Percentiles rank a stretch among this genome's conserved stretches.
phyloP scores from a whole-genome alignment of 768 basidiomycete genomes.

The Russula emetica region DNA sequence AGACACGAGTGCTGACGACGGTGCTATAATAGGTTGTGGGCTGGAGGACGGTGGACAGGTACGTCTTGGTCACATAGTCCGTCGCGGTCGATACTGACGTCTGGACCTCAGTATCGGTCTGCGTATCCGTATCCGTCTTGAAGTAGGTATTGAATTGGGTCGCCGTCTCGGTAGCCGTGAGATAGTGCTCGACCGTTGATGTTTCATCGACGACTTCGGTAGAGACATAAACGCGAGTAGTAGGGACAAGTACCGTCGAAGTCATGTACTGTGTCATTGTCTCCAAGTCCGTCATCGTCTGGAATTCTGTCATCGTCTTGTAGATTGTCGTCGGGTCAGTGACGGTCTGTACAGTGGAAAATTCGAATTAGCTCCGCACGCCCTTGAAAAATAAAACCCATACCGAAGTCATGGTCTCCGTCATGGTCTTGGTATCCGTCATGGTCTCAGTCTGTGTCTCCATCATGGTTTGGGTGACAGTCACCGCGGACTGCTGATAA shows the following conservation, averaged over 20 bases:
- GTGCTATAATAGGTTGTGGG: constrained; percentile 59
- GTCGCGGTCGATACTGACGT: constrained; percentile 53
- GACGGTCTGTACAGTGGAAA: constrained; percentile 15
- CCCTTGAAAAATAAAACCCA: background rate
- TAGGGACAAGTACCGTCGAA: constrained; percentile 52
- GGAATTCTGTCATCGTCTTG: constrained; percentile 27
- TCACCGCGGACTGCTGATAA: constrained; percentile 37
- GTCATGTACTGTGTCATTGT: constrained; percentile 36
- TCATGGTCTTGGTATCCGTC: constrained; percentile 30
- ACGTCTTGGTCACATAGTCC: constrained; percentile 52
- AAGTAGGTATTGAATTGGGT: constrained; percentile 56
- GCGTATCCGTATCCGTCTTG: constrained; percentile 37
- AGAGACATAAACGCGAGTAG: constrained; percentile 59
- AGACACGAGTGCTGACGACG: constrained; percentile 53
- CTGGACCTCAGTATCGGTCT: constrained; percentile 38
- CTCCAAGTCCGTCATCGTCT: constrained; percentile 27
- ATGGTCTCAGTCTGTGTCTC: constrained; percentile 41
- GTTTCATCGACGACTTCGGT: constrained; percentile 52
- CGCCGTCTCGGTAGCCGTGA: constrained; percentile 46
- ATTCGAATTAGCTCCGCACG: background rate
- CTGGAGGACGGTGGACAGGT: constrained; percentile 45
- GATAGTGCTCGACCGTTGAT: constrained; percentile 42
- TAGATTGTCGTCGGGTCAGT: constrained; percentile 25
- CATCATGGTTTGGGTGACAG: constrained; percentile 40
- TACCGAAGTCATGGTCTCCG: constrained; percentile 32